These are phyloP conservation scores for Neurospora discreta DNA, from an alignment of 495 filamentous ascomycete species.

Conservation along the genomic window DNA sequence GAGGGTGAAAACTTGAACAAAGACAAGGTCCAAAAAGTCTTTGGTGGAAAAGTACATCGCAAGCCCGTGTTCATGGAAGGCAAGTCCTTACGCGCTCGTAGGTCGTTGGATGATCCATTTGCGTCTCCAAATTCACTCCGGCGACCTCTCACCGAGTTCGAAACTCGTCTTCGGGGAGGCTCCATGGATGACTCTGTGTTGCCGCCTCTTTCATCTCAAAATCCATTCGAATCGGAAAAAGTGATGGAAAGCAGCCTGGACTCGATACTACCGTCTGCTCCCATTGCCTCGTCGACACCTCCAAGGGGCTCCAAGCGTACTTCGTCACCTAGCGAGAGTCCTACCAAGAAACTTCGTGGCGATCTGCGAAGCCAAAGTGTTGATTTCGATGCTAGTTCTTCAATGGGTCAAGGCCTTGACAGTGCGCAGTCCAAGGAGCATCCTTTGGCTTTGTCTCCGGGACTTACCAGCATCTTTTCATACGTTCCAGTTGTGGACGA, in stretches of 20 bases:
- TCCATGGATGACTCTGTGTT: conserved; percentile 2
- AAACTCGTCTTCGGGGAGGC: conserved; percentile 5
- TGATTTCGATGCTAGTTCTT: neutral
- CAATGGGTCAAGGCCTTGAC: too few species aligned
- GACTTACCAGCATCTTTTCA: neutral
- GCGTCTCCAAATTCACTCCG: conserved; percentile 6
- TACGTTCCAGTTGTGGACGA: conserved; percentile 1
- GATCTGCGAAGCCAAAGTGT: neutral
- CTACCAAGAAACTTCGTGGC: conserved; percentile 2
- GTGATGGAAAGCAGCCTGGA: conserved; percentile 4
- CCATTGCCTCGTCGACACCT: conserved; percentile 5
- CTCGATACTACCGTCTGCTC: conserved; percentile 1
- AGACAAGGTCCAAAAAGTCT: conserved; percentile 11
- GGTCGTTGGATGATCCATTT: conserved; percentile 22
- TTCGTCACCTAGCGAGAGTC: neutral
- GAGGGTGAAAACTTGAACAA: conserved; percentile 17
- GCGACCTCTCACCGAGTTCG: conserved; percentile 6
- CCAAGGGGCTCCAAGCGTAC: neutral
- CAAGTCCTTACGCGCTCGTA: conserved; percentile 7
- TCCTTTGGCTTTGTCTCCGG: neutral
- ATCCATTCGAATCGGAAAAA: conserved; percentile 7
- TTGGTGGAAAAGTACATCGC: conserved; percentile 12
- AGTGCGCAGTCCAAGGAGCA: neutral
- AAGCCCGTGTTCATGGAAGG: conserved; percentile 15
- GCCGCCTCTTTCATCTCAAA: neutral